Evolutionary conservation across 1,284 basidiomycete genomes (phyloP).

Genomic region (Tylopilus sp.): DNA sequence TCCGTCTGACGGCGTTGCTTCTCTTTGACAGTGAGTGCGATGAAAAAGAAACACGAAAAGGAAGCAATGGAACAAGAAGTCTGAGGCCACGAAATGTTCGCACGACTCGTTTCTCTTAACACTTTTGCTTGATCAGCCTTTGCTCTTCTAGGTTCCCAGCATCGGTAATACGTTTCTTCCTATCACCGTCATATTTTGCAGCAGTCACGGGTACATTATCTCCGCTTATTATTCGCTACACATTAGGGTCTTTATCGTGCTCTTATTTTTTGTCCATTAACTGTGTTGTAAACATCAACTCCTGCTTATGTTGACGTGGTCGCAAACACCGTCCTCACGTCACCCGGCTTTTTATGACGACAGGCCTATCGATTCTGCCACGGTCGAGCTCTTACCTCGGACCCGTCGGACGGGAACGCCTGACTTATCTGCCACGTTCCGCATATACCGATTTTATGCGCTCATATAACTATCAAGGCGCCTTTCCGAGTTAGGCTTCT

Average conservation of each 20-base stretch:
- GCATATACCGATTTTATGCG: no score
- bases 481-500: no score
- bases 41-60: constrained; percentile 71
- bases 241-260: constrained; percentile 17
- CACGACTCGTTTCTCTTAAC: constrained; percentile 14
- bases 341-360: no score
- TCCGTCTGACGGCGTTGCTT: neutral
- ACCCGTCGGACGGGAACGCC: no score
- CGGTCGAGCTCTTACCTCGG: no score
- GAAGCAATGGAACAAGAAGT: constrained; percentile 53
- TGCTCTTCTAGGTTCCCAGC: neutral
- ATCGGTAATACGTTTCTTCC: neutral
- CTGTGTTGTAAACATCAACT: constrained; percentile 8
- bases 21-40: constrained; percentile 55
- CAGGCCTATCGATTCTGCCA: no score
- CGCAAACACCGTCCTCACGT: neutral
- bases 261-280: neutral
- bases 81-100: constrained; percentile 14
- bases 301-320: neutral
- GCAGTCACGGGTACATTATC: constrained; percentile 17
- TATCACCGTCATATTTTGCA: neutral
- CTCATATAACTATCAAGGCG: no score
- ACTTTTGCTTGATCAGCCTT: neutral
- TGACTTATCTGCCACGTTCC: no score
- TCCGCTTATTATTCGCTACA: constrained; percentile 14